Evolutionary conservation across 805 yeast species (phyloP).

Genomic region (Yarrowia deformans): DNA sequence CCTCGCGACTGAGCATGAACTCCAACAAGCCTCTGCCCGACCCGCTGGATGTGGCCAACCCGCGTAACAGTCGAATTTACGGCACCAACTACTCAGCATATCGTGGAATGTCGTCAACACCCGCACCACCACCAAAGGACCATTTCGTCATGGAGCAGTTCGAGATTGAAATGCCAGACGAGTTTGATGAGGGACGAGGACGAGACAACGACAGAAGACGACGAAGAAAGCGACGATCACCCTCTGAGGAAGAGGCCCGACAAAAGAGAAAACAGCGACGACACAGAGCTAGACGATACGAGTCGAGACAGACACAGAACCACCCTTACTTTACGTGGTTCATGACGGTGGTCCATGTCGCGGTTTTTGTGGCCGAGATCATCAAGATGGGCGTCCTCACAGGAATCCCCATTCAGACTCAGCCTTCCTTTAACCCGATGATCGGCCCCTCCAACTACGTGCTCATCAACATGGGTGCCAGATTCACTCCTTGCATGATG

Average conservation of each 20-base stretch:
- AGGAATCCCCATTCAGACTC: constrained; percentile 69
- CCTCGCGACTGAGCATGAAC: constrained; percentile 21
- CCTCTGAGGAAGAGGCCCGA: constrained; percentile 31
- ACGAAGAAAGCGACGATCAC: constrained; percentile 27
- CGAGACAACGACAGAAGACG: constrained; percentile 22
- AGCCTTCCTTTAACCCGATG: constrained; percentile 81
- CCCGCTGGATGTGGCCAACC: constrained; percentile 31
- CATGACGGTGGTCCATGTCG: constrained; percentile 52
- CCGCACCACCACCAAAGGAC: constrained; percentile 35
- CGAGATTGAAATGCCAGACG: constrained; percentile 23
- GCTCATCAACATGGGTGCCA: constrained; percentile 71
- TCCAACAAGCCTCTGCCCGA: constrained; percentile 36
- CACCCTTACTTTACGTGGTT: constrained; percentile 49
- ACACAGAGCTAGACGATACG: constrained; percentile 27
- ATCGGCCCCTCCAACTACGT: constrained; percentile 75
- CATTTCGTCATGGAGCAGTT: constrained; percentile 32
- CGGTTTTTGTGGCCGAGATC: constrained; percentile 69
- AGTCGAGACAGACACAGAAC: constrained; percentile 32
- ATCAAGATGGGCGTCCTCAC: constrained; percentile 64
- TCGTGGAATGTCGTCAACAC: constrained; percentile 14
- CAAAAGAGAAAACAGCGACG: constrained; percentile 35
- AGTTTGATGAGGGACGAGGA: constrained; percentile 7
- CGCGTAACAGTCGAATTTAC: constrained; percentile 25
- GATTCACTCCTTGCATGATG: constrained; percentile 76
- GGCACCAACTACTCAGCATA: constrained; percentile 37